Evolutionary conservation across 2,329 filamentous ascomycete species (phyloP), one percentile per base, ranked within the genome.

Genomic region (Fusarium azukiicola): DNA sequence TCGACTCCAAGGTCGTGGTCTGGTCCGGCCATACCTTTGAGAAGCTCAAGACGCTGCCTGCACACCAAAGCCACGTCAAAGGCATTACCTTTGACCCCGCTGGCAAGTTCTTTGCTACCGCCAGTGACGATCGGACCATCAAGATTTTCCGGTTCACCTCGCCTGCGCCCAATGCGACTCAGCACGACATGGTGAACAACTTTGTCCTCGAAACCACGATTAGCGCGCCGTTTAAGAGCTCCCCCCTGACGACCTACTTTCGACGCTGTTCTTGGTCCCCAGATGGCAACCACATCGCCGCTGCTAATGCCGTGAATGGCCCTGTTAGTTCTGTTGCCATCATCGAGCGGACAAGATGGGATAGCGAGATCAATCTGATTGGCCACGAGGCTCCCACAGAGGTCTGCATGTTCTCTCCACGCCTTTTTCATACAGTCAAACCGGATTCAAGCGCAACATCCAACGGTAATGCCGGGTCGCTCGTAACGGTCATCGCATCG

Each of bases 1-100:
- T 99, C 80, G 98, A 99, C 88, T 99, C 98, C 56, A 99, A 99
- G 88, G 95, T 99, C 19, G 98, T 99, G 14, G 96, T 99, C 32
- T 99, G 98, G 98, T 99, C 97, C 2, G 98, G 98, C 2, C 96
- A 98, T 87, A 99, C 97, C 1, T 99, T 99, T 82, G 98, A 99
- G 89, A 99, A 98, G 89, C 92, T 99, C 80, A 99, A 99, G 91
- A 97, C 96, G 6, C 90, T 99, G 9, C 94, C 97, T 4, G 95
- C 97, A 74, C 98, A 99, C 87, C 96, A 98, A 86, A 99, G 97
- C 86, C 98, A 99, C 86, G 98, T 99, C 89, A 99, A 99, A 87
- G 98, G 98, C 77, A 98, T 99, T 83, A 98, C 97, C 0, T 99
- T 99, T 85, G 98, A 99, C 85, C 98, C 98, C 1, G 98, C 98